phyloP scores from a whole-genome alignment of 169 alveolate genomes.

The Plasmodium cynomolgi region DNA sequence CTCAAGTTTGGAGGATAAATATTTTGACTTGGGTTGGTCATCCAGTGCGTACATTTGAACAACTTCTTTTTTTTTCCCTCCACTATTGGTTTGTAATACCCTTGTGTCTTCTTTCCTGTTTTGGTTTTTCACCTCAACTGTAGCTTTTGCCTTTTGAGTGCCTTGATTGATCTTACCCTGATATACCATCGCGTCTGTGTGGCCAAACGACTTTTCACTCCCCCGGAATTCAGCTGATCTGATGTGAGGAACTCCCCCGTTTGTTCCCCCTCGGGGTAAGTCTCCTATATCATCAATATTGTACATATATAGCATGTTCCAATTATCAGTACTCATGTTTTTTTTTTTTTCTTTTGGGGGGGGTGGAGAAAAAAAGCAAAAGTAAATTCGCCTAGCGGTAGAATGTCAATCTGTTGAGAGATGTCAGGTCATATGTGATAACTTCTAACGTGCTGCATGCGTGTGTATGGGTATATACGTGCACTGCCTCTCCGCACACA shows the following conservation, averaged over 20 bases:
- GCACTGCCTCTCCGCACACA: neutral
- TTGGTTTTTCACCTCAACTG: neutral
- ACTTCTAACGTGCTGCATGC: neutral
- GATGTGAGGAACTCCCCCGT: neutral
- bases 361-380: neutral
- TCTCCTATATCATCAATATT: neutral
- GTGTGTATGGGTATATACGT: neutral
- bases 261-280: neutral
- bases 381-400: neutral
- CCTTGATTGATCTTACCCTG: neutral
- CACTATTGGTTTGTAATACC: neutral
- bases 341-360: neutral
- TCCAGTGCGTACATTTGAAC: neutral
- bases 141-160: neutral
- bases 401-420: neutral
- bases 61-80: neutral
- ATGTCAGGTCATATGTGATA: neutral
- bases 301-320: constrained; percentile 18
- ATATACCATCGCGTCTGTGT: neutral
- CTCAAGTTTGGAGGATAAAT: neutral
- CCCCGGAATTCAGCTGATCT: neutral
- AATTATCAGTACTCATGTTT: constrained; percentile 21
- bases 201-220: neutral
- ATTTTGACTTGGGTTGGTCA: neutral
- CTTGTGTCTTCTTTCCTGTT: neutral